Conservation (phyloP, 805 yeast genomes). For the Candida silvatica region DNA sequence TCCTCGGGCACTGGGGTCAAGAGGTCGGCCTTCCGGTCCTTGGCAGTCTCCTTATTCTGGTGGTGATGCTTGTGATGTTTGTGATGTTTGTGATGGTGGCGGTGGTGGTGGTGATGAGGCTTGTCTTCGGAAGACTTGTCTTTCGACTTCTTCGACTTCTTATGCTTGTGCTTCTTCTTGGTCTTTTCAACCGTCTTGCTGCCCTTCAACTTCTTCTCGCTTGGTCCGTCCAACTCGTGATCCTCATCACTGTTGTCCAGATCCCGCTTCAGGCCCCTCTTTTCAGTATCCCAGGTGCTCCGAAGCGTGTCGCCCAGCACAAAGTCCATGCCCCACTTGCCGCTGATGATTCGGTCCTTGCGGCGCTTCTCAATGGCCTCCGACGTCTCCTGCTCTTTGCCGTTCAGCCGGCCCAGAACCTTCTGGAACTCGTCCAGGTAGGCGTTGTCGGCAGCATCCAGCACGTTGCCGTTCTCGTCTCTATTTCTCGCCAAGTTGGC, state of each 20-base stretch:
- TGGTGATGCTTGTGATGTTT: slow-evolving; percentile 5
- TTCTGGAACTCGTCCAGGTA: slow-evolving; percentile 93
- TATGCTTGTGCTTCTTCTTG: slow-evolving; percentile 4
- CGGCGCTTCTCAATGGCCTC: slow-evolving; percentile 63
- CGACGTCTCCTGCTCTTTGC: slow-evolving; percentile 61
- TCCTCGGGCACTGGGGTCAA: neutral
- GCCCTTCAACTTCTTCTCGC: slow-evolving; percentile 10
- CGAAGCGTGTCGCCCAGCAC: slow-evolving; percentile 75
- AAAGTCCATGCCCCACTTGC: slow-evolving; percentile 84
- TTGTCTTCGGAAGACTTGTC: neutral
- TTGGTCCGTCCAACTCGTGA: too few relatives aligned
- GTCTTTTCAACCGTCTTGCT: slow-evolving; percentile 18
- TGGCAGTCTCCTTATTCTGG: slow-evolving; percentile 6
- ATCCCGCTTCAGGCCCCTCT: slow-evolving; percentile 24
- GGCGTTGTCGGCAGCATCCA: slow-evolving; percentile 75
- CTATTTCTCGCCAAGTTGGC: slow-evolving; percentile 48
- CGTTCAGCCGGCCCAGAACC: slow-evolving; percentile 81
- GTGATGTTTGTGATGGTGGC: neutral
- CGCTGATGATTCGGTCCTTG: slow-evolving; percentile 63
- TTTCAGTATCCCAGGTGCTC: slow-evolving; percentile 74
- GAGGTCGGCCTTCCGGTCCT: slow-evolving; percentile 9
- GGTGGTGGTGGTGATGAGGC: slow-evolving; percentile 1
- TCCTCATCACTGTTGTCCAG: slow-evolving; percentile 10
- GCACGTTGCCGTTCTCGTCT: slow-evolving; percentile 46
- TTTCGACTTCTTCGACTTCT: slow-evolving; percentile 1